Percentiles rank a stretch among this genome's conserved stretches.
phyloP scores from a whole-genome alignment of 306 rosid species.

The Cicer judaicum region DNA sequence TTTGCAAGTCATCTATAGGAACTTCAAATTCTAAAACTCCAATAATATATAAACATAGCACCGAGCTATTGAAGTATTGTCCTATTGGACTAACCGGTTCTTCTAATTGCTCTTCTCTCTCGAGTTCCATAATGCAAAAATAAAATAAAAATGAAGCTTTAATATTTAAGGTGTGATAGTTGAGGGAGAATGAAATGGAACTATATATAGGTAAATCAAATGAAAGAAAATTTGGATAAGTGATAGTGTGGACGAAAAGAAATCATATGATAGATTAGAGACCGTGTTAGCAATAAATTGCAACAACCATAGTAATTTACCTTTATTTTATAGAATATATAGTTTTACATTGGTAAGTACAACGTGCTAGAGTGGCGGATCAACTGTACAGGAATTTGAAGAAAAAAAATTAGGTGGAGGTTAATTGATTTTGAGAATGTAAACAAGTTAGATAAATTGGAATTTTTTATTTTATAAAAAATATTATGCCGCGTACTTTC shows the following conservation, averaged over 20 bases:
- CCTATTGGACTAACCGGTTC: constrained; percentile 70
- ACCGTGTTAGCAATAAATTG: constrained; percentile 18
- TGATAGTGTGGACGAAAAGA: constrained; percentile 17
- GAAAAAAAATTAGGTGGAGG: background rate
- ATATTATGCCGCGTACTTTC: background rate
- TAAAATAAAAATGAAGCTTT: background rate
- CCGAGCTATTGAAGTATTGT: constrained; percentile 58
- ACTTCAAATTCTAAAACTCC: constrained; percentile 59
- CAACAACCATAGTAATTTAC: background rate
- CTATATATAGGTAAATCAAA: constrained; percentile 20
- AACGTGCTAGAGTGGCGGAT: constrained; percentile 36
- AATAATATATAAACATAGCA: constrained; percentile 49
- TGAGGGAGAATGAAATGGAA: constrained; percentile 3
- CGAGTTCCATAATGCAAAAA: constrained; percentile 31
- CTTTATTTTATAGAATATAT: background rate
- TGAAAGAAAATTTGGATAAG: background rate
- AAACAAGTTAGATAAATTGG: background rate
- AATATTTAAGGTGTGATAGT: background rate
- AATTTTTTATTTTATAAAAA: background rate
- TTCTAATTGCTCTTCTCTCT: constrained; percentile 26
- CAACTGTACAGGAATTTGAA: constrained; percentile 35
- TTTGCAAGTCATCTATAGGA: constrained; percentile 43
- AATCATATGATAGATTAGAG: background rate
- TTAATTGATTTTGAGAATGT: background rate
- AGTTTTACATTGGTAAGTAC: constrained; percentile 9